Conservation (phyloP, 2,329 filamentous ascomycete species). For the Colletotrichum phormii region DNA sequence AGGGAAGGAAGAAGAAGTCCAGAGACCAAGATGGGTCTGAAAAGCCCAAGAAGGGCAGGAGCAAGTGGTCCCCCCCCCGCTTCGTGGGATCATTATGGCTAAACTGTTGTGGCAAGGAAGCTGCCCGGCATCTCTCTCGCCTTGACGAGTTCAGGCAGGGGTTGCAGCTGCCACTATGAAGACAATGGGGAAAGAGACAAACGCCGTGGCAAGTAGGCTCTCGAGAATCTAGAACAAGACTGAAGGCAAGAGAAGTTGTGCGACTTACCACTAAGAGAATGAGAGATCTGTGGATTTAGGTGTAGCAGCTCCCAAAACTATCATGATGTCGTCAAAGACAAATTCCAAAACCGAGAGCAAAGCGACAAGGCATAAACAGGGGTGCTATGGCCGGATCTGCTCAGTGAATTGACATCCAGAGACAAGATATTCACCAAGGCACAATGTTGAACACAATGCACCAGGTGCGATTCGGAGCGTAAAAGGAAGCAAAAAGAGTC, state of each 20-base stretch:
- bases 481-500: constrained; percentile 31
- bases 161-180: not conserved
- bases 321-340: constrained; percentile 52
- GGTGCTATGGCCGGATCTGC: constrained; percentile 22
- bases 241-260: constrained; percentile 3
- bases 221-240: too few species aligned
- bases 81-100: not conserved
- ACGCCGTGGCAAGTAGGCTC: not conserved
- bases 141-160: not conserved
- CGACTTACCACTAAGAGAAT: constrained; percentile 55
- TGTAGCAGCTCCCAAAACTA: constrained; percentile 50
- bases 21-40: not conserved
- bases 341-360: constrained; percentile 31
- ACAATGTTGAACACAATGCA: constrained; percentile 33
- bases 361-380: constrained; percentile 31
- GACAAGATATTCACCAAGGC: constrained; percentile 16
- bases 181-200: not conserved
- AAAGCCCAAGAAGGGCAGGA: not conserved
- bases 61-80: too few species aligned
- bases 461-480: constrained; percentile 15
- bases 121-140: not conserved
- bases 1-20: not conserved
- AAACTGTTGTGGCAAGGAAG: constrained; percentile 2
- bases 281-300: constrained; percentile 45
- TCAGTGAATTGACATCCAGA: constrained; percentile 25